Base-by-base conservation (phyloP, 2,329 filamentous ascomycete genomes). In the Colletotrichum shisoi region DNA sequence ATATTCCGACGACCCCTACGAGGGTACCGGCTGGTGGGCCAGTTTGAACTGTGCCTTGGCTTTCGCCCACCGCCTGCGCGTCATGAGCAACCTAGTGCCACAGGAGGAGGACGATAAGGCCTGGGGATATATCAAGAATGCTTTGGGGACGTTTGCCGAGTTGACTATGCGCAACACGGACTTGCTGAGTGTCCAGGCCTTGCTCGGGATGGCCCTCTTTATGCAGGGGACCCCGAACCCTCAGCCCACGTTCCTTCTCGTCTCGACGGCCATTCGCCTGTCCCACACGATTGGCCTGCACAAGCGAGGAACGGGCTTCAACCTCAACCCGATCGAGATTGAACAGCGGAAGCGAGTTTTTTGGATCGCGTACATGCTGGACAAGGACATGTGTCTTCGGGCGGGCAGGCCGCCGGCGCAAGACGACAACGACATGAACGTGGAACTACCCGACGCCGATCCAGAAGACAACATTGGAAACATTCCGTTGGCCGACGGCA, bases 21-120 rank as follows among this genome's bases (percentile, higher is more conserved):
- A 96, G 76, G 94, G 94, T 34, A 96, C 93, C 6, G 95, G 95
- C 3, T 99, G 95, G 95, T 99, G 95, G 94, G 95, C 95, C 5
- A 96, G 93, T 78, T 84, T 99, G 73, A 99, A 99, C 73, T 91
- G 96, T 67, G 93, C 91, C 1, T 81, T 99, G 63, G 95, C 94
- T n/a, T 96, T 97, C 71, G 91, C 94, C 5, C 93, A 97, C 75
- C 87, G 95, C 46, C 82, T 99, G 73, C 90, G 95, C 12, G 93
- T 97, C 24, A 97, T 97, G 93, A 96, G 92, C 81, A 95, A 97
- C 73, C 82, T 97, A 9, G 92, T 96, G 0, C 90, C 93, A 1
- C 88, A 91, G 70, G 93, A 96, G 70, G 94, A 98, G 75, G 95
- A 98, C 72, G 89, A 94, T 60, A 96, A 96, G 76, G 94, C 94